phyloP scores from a whole-genome alignment of 2,329 filamentous ascomycete genomes.

The Capronia americana region DNA sequence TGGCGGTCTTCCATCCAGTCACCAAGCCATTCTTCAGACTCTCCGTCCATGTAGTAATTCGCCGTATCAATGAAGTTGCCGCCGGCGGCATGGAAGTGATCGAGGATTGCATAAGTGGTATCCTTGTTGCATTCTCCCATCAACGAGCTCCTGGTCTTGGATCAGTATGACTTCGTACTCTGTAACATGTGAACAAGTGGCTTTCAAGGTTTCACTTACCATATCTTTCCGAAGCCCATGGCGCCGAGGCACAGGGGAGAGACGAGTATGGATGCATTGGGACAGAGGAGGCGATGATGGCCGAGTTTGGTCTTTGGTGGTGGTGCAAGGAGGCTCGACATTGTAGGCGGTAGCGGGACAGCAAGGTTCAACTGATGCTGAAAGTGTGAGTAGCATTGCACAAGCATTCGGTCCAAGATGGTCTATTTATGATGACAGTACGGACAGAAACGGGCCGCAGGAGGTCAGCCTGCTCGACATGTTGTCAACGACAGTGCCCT shows the following conservation, averaged over 20 bases:
- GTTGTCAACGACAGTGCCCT: not conserved
- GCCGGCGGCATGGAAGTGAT: constrained; percentile 53
- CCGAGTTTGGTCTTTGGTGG: constrained; percentile 53
- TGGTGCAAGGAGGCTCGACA: constrained; percentile 34
- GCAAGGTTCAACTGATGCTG: not conserved
- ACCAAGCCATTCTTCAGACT: constrained; percentile 57
- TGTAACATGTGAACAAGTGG: not conserved
- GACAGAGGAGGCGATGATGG: constrained; percentile 59
- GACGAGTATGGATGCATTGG: constrained; percentile 60
- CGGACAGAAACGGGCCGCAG: constrained; percentile 9
- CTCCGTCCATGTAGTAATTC: constrained; percentile 48
- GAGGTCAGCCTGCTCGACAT: not conserved
- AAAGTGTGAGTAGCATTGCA: not conserved
- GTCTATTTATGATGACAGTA: not conserved
- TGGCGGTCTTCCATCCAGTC: constrained; percentile 58
- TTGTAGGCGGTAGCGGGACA: not conserved
- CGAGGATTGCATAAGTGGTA: constrained; percentile 53
- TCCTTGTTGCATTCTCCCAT: constrained; percentile 51
- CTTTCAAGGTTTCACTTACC: constrained; percentile 9
- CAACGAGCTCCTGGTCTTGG: constrained; percentile 45
- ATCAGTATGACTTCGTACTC: no score
- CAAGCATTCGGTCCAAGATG: not conserved
- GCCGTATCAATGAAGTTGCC: constrained; percentile 62
- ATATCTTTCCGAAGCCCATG: constrained; percentile 60
- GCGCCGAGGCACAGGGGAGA: constrained; percentile 62